These are phyloP conservation scores for Ascochyta pisi DNA, from an alignment of 2,329 filamentous ascomycete species.

Conservation along the genomic window DNA sequence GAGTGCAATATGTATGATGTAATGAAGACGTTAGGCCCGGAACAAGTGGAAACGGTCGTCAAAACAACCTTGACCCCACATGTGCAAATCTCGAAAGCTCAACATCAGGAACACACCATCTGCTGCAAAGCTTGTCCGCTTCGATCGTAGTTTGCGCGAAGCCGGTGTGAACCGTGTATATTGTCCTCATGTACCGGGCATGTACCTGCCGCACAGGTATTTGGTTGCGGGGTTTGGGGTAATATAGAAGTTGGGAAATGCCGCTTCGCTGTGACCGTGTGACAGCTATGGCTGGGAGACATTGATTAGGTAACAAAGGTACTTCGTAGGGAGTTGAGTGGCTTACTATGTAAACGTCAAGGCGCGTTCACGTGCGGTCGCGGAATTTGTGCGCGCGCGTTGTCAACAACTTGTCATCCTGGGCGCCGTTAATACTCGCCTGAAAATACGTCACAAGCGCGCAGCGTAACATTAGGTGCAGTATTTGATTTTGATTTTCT, in stretches of 20 bases:
- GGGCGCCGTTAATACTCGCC: too few species aligned
- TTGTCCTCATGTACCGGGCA: background rate
- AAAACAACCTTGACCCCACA: conserved; percentile 8
- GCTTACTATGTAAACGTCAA: too few species aligned
- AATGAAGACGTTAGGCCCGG: conserved; percentile 14
- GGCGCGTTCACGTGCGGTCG: too few species aligned
- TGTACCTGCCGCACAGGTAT: background rate
- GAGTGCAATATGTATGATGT: conserved; percentile 11
- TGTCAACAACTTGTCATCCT: too few species aligned
- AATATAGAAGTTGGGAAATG: background rate
- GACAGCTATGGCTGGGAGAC: too few species aligned
- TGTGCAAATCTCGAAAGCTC: background rate
- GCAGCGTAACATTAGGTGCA: too few species aligned
- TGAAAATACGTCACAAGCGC: too few species aligned
- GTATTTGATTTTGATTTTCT: too few species aligned
- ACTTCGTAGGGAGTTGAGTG: too few species aligned
- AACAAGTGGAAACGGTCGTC: conserved; percentile 10
- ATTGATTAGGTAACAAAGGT: too few species aligned
- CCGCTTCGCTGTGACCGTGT: background rate
- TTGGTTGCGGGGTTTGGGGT: conserved; percentile 1
- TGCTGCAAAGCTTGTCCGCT: background rate
- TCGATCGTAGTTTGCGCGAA: background rate
- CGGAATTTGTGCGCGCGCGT: too few species aligned
- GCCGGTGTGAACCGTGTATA: conserved; percentile 1
- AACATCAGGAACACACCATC: background rate